A percentile compares a stretch with the other conserved stretches of the same genome.
Conservation (phyloP, 1,284 basidiomycete genomes). For the Ceratobasidium sp. region DNA sequence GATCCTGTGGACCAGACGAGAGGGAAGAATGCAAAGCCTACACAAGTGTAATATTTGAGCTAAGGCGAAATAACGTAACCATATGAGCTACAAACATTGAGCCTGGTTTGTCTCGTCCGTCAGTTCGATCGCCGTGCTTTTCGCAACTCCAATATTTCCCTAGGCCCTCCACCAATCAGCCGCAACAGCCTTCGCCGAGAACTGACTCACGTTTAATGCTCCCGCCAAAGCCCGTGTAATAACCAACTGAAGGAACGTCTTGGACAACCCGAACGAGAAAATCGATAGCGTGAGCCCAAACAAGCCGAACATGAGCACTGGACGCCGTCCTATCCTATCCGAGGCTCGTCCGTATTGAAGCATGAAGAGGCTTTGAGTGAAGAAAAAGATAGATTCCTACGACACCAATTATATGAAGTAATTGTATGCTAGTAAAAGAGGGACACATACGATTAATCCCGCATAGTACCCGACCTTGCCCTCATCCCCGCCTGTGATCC, state of each 20-base stretch:
- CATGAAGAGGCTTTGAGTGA: constrained; percentile 50
- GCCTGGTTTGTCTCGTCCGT: constrained; percentile 51
- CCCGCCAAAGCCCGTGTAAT: constrained; percentile 51
- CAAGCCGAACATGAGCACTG: constrained; percentile 52
- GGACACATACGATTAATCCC: constrained; percentile 47
- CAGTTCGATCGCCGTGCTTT: constrained; percentile 50
- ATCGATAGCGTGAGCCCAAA: constrained; percentile 50
- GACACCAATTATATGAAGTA: not conserved
- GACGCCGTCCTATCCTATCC: constrained; percentile 51
- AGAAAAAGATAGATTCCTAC: constrained; percentile 50
- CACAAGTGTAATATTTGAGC: constrained; percentile 8
- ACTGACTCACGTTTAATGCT: constrained; percentile 48
- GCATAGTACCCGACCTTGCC: constrained; percentile 49
- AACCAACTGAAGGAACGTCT: constrained; percentile 48
- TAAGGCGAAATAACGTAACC: constrained; percentile 47
- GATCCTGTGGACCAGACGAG: constrained; percentile 48
- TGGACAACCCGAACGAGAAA: constrained; percentile 51
- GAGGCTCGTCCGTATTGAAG: constrained; percentile 52
- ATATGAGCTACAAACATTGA: constrained; percentile 43
- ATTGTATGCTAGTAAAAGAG: not conserved
- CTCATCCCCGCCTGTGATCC: constrained; percentile 48
- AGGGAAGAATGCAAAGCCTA: constrained; percentile 48
- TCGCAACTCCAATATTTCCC: constrained; percentile 53
- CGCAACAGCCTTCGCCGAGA: too few species aligned
- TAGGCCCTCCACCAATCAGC: not conserved